A percentile compares a stretch with the other conserved stretches of the same genome.
Evolutionary conservation across 2,329 filamentous ascomycete genomes (phyloP).

Genomic region (Penicillium sp.): DNA sequence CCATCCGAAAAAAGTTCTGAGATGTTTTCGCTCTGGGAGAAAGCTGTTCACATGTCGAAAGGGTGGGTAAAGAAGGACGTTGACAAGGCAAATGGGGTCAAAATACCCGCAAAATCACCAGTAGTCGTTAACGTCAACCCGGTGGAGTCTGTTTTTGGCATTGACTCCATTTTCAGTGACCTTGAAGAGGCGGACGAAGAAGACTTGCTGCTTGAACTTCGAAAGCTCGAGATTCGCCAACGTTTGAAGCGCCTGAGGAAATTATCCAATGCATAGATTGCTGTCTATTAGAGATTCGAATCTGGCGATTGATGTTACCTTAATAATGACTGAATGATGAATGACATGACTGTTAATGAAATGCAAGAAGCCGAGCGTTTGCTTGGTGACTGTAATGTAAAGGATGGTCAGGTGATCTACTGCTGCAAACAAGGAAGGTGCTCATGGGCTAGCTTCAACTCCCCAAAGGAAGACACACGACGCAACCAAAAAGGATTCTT

Average conservation of each 20-base stretch:
- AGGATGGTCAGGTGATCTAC: background rate
- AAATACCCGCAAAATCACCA: conserved; percentile 10
- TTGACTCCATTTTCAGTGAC: conserved; percentile 21
- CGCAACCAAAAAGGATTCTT: too few species aligned
- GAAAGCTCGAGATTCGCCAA: conserved; percentile 33
- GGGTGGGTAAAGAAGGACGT: conserved; percentile 53
- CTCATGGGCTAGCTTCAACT: too few species aligned
- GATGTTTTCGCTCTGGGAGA: conserved; percentile 66
- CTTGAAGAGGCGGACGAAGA: conserved; percentile 33
- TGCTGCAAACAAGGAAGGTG: conserved; percentile 7
- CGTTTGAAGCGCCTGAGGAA: conserved; percentile 27
- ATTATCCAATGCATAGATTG: conserved; percentile 2
- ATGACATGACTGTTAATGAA: background rate
- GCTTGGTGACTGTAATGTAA: background rate
- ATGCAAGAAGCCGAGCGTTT: background rate
- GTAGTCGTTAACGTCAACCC: conserved; percentile 19
- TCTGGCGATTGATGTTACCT: background rate
- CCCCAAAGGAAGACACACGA: too few species aligned
- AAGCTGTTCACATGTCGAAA: conserved; percentile 69
- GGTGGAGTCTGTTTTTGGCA: conserved; percentile 17
- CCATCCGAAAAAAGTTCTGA: conserved; percentile 48
- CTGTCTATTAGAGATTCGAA: background rate
- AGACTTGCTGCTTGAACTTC: conserved; percentile 31
- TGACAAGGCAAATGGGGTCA: conserved; percentile 1
- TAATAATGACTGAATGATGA: background rate